Evolutionary conservation across 2,329 filamentous ascomycete genomes (phyloP), one percentile per base, ranked within the genome.

Genomic region (Trematosphaeria pertusa): DNA sequence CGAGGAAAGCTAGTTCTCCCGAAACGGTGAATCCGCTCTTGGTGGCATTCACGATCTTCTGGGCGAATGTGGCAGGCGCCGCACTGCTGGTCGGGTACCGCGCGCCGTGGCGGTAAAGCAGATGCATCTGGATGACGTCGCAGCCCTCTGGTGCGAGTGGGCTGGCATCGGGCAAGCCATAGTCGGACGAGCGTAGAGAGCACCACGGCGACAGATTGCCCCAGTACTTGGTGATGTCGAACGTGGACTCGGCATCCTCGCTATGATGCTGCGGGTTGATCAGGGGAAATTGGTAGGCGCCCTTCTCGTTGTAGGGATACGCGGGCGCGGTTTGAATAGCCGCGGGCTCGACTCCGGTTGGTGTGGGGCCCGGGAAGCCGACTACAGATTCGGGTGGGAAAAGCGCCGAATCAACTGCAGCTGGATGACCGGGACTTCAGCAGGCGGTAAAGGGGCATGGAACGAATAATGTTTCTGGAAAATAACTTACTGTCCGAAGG

Each of bases 151-250:
- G 64, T 3, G 53, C 48, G 2, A 66, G 43, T 11, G 62, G 64
- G n/a, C 45, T 56, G 1, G 64, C 59, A 39, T 65, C 47, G 14
- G 59, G 54, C 35, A 67, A 38, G 12, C 64, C 61, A 33, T 66
- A 67, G 35, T 67, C 64, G 3, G 57, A 37, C 8, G 62, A 66
- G 8, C 47, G 56, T 11, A 67, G 43, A 19, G 61, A 65, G 40
- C 64, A 64, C 63, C 63, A 65, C 8, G 64, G 64, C 7, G 58
- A 58, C 4, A 67, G 46, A 26, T 67, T 67, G 6, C 64, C 62
- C 64, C 64, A 66, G 46, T 65, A 64, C 26, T 62, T 65, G 37
- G 44, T 54, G 20, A 65, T 65, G 18, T 67, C 62, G 36, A 67
- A 65, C 7, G 43, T 38, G 7, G 56, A 58, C 19, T 56, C 48